Base-by-base conservation (phyloP, 768 basidiomycete genomes). In the Calocybe gangraenosa region DNA sequence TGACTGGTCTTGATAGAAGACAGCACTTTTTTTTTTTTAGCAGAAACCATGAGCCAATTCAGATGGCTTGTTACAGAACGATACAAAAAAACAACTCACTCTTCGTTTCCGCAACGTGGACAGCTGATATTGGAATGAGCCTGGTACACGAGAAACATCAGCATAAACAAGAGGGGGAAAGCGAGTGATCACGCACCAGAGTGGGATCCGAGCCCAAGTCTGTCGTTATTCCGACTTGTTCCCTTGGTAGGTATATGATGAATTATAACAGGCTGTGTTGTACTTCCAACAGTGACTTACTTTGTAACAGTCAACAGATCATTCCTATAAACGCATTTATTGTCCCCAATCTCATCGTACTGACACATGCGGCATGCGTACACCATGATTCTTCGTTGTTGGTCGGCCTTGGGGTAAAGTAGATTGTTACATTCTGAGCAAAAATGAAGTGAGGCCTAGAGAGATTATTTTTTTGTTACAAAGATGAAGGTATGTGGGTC, bases 381-480 rank as follows among this genome's bases (percentile, higher is more conserved):
- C 34, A 93, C 79, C 78, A 97, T 85, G 44, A 86, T 79, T 37
- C 86, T 78, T 37, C 92, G 83, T 50, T 84, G 76, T 45, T 81
- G 81, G 66, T 96, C 94, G 34, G 90, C 93, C 68, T 93, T 84
- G 17, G 92, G 92, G 63, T 95, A 94, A 42, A 96, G 75, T 21
- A 96, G 76, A 61, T 96, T 95, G 70, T 94, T 93, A 74, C 92
- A 95, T 73, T 95, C 92, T 31, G 82, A 84, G 58, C 92, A 95
- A 66, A 95, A 95, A 54, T 89, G 82, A 21, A 95, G 79, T 2
- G 87, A 87, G 9, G 89, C 83, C 88, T 91, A 47, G 1, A 39
- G 11, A 31, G 11, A 17, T 6, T 33, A 22, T 10, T 25, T 18
- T 8, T 17, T 14, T 23, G 25, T 28, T 5, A 28, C 6, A 28